Conservation (phyloP, 2,329 filamentous ascomycete genomes). For the Tolypocladium cylindrosporum region DNA sequence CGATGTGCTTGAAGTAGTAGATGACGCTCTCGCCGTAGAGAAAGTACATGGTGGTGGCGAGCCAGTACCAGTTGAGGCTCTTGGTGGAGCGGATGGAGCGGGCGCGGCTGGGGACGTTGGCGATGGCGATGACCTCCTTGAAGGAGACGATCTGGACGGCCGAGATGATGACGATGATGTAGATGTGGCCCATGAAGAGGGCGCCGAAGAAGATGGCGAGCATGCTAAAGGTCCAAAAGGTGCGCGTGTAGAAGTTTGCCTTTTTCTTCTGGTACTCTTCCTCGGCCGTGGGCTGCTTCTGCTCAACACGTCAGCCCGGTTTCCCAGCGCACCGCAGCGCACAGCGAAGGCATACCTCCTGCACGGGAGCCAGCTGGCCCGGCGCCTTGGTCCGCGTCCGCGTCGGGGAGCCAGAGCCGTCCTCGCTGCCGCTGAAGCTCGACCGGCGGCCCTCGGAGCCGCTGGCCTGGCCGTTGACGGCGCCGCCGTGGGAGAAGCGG, state of each 20-base stretch:
- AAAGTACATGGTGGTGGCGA: slow-evolving; percentile 99
- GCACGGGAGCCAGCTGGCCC: slow-evolving; percentile 20
- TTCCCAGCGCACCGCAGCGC: background rate
- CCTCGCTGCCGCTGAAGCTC: slow-evolving; percentile 64
- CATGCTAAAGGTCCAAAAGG: slow-evolving; percentile 98
- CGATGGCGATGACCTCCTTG: slow-evolving; percentile 98
- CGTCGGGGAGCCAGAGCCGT: slow-evolving; percentile 26
- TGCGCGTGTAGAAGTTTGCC: slow-evolving; percentile 91
- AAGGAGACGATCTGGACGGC: slow-evolving; percentile 93
- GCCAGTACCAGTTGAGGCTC: slow-evolving; percentile 97
- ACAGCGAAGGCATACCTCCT: slow-evolving; percentile 22
- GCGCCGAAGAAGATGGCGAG: slow-evolving; percentile 84
- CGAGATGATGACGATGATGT: slow-evolving; percentile 88
- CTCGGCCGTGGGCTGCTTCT: slow-evolving; percentile 33
- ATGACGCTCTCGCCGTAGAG: slow-evolving; percentile 98
- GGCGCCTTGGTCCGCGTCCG: slow-evolving; percentile 15
- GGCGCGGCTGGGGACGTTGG: slow-evolving; percentile 85
- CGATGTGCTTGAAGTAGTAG: slow-evolving; percentile 99
- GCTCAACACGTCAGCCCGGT: background rate
- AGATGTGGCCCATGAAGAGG: slow-evolving; percentile 94
- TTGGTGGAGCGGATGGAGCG: slow-evolving; percentile 90
- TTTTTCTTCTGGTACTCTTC: slow-evolving; percentile 96
- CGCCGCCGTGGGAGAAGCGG: slow-evolving; percentile 35
- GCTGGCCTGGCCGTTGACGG: slow-evolving; percentile 29
- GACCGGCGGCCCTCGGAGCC: slow-evolving; percentile 48